These are phyloP conservation scores for Xylaria hypoxylon DNA, from an alignment of 2,329 filamentous ascomycete species.

Conservation along the genomic window DNA sequence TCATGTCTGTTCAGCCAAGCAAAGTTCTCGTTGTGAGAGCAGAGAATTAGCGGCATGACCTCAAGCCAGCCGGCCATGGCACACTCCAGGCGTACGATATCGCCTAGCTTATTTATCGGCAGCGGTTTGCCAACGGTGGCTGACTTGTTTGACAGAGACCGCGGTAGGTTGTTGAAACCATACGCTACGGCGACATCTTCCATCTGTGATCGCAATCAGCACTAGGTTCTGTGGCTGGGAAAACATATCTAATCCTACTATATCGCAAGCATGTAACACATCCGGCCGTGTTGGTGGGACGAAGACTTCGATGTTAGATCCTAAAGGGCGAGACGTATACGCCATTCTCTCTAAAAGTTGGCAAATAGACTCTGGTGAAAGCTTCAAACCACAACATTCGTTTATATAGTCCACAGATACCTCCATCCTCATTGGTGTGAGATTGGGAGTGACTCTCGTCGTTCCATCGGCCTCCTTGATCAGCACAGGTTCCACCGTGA, in stretches of 20 bases:
- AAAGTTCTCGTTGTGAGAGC: constrained; percentile 98
- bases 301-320: constrained; percentile 78
- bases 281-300: constrained; percentile 93
- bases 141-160: constrained; percentile 81
- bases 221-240: not conserved
- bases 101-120: constrained; percentile 91
- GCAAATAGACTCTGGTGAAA: constrained; percentile 80
- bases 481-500: constrained; percentile 93
- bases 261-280: constrained; percentile 94
- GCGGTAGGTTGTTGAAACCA: constrained; percentile 95
- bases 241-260: constrained; percentile 55
- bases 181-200: constrained; percentile 97
- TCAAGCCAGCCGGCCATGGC: constrained; percentile 97
- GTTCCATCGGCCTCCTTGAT: constrained; percentile 90
- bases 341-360: constrained; percentile 90
- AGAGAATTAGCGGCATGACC: constrained; percentile 95
- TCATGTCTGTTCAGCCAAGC: constrained; percentile 86
- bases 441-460: constrained; percentile 82
- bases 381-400: constrained; percentile 84
- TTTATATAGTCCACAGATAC: constrained; percentile 96
- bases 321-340: constrained; percentile 81
- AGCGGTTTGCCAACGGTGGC: constrained; percentile 84
- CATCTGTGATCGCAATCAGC: constrained; percentile 65
- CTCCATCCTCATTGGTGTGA: constrained; percentile 79
- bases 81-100: constrained; percentile 88